phyloP scores from a whole-genome alignment of 345 rosid species.

The Turnera subulata region DNA sequence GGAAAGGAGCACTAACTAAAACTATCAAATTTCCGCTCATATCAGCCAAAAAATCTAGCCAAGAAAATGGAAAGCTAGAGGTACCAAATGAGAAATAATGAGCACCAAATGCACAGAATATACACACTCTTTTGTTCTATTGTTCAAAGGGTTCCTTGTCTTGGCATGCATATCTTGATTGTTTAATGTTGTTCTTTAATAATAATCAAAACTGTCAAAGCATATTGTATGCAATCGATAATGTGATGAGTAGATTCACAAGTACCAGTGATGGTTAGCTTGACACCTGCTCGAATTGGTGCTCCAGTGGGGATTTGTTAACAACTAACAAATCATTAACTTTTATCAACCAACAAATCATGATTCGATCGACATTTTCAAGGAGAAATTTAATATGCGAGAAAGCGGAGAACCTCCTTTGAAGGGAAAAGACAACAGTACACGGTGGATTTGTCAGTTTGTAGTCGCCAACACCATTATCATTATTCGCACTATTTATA shows the following conservation, averaged over 20 bases:
- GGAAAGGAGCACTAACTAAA: not conserved
- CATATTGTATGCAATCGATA: not conserved
- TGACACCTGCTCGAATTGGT: not conserved
- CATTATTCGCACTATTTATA: not conserved
- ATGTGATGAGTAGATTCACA: slow-evolving; percentile 18
- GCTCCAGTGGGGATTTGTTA: not conserved
- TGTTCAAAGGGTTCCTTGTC: not conserved
- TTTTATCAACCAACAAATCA: too few relatives aligned
- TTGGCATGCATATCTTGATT: not conserved
- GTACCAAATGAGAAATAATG: not conserved
- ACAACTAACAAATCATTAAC: too few relatives aligned
- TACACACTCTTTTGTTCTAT: not conserved
- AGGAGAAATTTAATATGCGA: not conserved
- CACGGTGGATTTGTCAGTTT: slow-evolving; percentile 24
- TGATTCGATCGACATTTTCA: too few relatives aligned
- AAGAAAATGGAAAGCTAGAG: not conserved
- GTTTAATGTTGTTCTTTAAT: not conserved
- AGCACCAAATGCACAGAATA: not conserved
- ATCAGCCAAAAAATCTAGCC: too few relatives aligned
- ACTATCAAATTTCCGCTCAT: too few relatives aligned
- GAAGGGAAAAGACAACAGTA: slow-evolving; percentile 10
- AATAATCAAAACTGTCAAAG: not conserved
- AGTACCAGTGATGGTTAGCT: not conserved
- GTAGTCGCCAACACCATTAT: slow-evolving; percentile 23
- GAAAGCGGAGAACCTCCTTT: not conserved